phyloP scores from a whole-genome alignment of 2,329 filamentous ascomycete species.

The Colletotrichum incanum region DNA sequence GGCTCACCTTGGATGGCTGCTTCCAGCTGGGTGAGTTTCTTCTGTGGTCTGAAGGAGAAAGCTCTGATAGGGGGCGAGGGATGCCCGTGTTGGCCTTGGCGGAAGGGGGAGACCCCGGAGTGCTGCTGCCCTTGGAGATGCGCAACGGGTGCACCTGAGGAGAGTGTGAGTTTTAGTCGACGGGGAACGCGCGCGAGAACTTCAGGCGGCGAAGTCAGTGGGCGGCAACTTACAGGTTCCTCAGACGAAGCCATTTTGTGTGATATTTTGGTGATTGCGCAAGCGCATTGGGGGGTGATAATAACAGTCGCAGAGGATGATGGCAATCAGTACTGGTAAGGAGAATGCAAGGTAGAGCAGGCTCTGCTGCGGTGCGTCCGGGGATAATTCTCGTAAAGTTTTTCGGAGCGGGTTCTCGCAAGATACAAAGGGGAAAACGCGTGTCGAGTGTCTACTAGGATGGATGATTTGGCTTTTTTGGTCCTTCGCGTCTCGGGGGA shows the following conservation, averaged over 20 bases:
- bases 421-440: slow-evolving; percentile 39
- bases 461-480: slow-evolving; percentile 34
- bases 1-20: slow-evolving; percentile 80
- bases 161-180: slow-evolving; percentile 8
- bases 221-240: slow-evolving; percentile 42
- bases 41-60: slow-evolving; percentile 87
- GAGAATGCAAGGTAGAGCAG: slow-evolving; percentile 26
- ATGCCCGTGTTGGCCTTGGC: slow-evolving; percentile 76
- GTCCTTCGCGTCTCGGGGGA: slow-evolving; percentile 15
- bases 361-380: slow-evolving; percentile 22
- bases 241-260: slow-evolving; percentile 42
- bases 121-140: slow-evolving; percentile 77
- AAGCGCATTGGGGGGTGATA: slow-evolving; percentile 26
- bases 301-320: slow-evolving; percentile 12
- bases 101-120: slow-evolving; percentile 70
- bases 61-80: slow-evolving; percentile 87
- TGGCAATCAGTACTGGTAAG: slow-evolving; percentile 23
- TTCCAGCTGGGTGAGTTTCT: slow-evolving; percentile 95
- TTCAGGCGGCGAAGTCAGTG: not conserved
- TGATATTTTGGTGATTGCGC: slow-evolving; percentile 28
- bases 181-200: not conserved
- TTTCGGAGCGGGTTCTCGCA: slow-evolving; percentile 19
- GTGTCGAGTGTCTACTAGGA: slow-evolving; percentile 36
- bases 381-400: slow-evolving; percentile 1
- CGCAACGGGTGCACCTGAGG: slow-evolving; percentile 81